Evolutionary conservation across 2,329 filamentous ascomycete species (phyloP).

Genomic region (Ascosphaera acerosa): DNA sequence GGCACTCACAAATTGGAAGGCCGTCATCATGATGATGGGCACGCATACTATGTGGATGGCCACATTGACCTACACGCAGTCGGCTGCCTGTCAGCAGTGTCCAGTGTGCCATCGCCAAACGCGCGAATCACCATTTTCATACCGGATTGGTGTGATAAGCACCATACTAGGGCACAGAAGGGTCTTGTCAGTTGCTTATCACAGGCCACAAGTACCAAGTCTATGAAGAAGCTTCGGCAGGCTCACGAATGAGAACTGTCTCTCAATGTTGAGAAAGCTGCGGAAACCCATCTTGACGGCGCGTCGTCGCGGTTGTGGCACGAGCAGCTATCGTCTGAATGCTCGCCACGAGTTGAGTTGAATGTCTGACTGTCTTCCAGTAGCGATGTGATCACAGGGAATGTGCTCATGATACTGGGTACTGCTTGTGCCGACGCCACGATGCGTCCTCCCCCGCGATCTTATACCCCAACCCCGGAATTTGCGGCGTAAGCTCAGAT

Average conservation of each 20-base stretch:
- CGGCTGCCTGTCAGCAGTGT: constrained; percentile 6
- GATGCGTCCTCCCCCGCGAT: too few species aligned
- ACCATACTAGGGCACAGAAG: constrained; percentile 27
- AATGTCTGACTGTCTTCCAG: too few species aligned
- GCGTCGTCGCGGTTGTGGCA: too few species aligned
- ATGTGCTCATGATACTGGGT: too few species aligned
- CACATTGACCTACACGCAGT: constrained; percentile 29
- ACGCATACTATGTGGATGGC: constrained; percentile 39
- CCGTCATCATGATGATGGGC: constrained; percentile 33
- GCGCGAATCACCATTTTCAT: constrained; percentile 8
- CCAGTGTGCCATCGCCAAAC: constrained; percentile 6
- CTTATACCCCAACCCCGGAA: too few species aligned
- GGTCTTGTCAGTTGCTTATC: constrained; percentile 6
- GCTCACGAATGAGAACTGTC: constrained; percentile 40
- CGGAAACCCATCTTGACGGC: too few species aligned
- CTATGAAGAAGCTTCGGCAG: constrained; percentile 6
- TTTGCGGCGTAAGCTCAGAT: too few species aligned
- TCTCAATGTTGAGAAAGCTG: constrained; percentile 41
- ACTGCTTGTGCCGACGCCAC: too few species aligned
- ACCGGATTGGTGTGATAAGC: constrained; percentile 40
- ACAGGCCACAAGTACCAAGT: constrained; percentile 3
- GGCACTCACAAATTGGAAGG: constrained; percentile 29
- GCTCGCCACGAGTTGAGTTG: too few species aligned
- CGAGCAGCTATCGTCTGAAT: too few species aligned
- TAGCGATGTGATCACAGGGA: too few species aligned